Evolutionary conservation across 306 rosid genomes (phyloP).

Genomic region (Begonia peltatifolia): DNA sequence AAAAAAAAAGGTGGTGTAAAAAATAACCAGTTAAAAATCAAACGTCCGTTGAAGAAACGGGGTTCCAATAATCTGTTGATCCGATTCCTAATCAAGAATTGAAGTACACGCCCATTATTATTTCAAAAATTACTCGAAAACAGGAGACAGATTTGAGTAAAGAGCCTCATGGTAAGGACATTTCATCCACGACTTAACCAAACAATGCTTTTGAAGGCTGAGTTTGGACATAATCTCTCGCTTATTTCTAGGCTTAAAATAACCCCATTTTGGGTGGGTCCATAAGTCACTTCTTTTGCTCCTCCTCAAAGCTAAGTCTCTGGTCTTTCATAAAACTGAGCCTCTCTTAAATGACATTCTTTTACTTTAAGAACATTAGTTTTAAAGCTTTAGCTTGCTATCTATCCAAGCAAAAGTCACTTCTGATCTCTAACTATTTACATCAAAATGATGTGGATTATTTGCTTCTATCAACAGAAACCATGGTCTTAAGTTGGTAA

Average conservation of each 20-base stretch:
- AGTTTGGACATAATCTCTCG: slow-evolving; percentile 15
- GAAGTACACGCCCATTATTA: no score
- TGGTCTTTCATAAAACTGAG: slow-evolving; percentile 25
- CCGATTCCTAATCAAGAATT: no score
- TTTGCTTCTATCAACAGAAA: slow-evolving; percentile 51
- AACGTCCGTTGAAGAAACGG: no score
- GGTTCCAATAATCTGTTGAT: no score
- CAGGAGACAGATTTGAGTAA: slow-evolving; percentile 14
- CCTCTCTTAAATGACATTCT: slow-evolving; percentile 25
- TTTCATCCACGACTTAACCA: slow-evolving; percentile 87
- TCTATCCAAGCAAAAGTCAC: slow-evolving; percentile 87
- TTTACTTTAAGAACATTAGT: slow-evolving; percentile 23
- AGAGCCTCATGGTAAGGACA: slow-evolving; percentile 45
- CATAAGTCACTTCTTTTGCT: slow-evolving; percentile 46
- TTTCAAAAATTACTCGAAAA: no score
- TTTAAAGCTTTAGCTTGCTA: slow-evolving; percentile 82
- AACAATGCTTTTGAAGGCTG: slow-evolving; percentile 52
- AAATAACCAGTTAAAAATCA: no score
- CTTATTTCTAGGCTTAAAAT: slow-evolving; percentile 19
- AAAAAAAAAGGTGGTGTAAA: no score
- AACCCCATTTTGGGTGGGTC: slow-evolving; percentile 34
- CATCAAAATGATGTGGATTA: slow-evolving; percentile 71
- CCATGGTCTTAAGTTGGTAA: not conserved
- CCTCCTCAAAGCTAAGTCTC: slow-evolving; percentile 93
- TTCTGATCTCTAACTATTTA: slow-evolving; percentile 24